A percentile compares a stretch with the other conserved stretches of the same genome.
phyloP scores from a whole-genome alignment of 208 protist genomes.

The Ichthyophonus hoferi region DNA sequence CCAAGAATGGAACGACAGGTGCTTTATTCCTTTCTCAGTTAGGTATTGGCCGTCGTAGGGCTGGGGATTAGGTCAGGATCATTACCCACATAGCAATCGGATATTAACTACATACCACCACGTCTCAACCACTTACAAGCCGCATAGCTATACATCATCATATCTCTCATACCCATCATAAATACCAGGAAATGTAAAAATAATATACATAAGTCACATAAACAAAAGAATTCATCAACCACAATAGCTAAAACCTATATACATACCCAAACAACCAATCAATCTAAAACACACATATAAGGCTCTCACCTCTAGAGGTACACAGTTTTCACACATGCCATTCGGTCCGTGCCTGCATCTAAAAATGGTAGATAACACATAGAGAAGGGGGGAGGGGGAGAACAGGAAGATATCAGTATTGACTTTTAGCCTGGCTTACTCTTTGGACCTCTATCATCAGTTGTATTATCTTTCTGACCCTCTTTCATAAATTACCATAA shows the following conservation, averaged over 20 bases:
- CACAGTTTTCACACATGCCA: constrained; percentile 32
- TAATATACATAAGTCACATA: too few species aligned
- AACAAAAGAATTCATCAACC: too few species aligned
- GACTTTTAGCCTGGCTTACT: too few species aligned
- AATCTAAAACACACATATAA: not conserved
- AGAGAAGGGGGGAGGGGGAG: too few species aligned
- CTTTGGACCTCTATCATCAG: too few species aligned
- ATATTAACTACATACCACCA: not conserved
- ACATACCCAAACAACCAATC: too few species aligned
- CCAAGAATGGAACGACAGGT: constrained; percentile 41
- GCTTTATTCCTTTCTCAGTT: constrained; percentile 20
- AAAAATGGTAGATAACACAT: too few species aligned
- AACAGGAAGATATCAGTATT: too few species aligned
- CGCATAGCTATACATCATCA: not conserved
- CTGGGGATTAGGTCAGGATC: not conserved
- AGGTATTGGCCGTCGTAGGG: constrained; percentile 26
- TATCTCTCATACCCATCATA: not conserved
- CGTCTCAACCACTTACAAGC: not conserved
- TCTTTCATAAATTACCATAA: too few species aligned
- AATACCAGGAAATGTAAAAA: not conserved
- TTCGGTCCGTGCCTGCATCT: constrained; percentile 27
- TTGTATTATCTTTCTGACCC: too few species aligned
- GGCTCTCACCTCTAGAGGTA: constrained; percentile 16
- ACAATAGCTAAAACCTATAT: too few species aligned
- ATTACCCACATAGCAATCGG: not conserved